Evolutionary conservation across 2,329 filamentous ascomycete genomes (phyloP), one percentile per base, ranked within the genome.

Genomic region (Cercospora sesami): DNA sequence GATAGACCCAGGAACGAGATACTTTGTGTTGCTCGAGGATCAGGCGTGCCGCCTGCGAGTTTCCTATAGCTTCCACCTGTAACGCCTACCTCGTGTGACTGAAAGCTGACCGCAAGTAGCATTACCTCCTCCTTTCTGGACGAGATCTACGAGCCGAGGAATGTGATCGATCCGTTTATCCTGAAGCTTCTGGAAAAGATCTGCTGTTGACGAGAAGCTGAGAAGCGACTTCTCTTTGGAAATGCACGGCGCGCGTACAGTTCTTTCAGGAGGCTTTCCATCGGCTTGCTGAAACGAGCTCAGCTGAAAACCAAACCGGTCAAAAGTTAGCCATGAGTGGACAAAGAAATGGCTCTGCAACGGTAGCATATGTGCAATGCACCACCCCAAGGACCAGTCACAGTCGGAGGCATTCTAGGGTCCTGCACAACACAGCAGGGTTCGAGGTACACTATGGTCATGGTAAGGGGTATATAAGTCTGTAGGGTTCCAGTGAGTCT

Each of bases 311-410:
- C 18, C 42, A 12, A 12, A 12, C 18, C 42, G 42, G n/a, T 48
- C 42, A 48, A 48, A 23, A 23, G 18, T 23, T 18, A 23, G 42
- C 42, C 42, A 48, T 48, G 42, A 23, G 45, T 51, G 45, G 45
- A 51, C 45, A 51, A 26, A 51, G 45, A 51, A 51, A 51, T 51
- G 45, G 45, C 45, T 51, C 45, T 51, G 45, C 45, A 51, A 51
- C 45, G 45, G 45, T 51, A 51, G 45, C 45, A 45, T 45, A 18
- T 9, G 39, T 18, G 7, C 16, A 45, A 18, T 18, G 39, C 39
- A 51, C 45, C 21, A 48, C 4, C 8, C 18, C n/a, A 48, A 23
- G 42, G n/a, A 10, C 18, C 18, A 14, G 45, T 51, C 45, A 23
- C 45, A 51, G 18, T 51, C 45, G 45, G 14, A 51, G 18, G 18